Evolutionary conservation across 257 asterid species (phyloP), one percentile per base, ranked within the genome.

Genomic region (Solanum chmielewskii): DNA sequence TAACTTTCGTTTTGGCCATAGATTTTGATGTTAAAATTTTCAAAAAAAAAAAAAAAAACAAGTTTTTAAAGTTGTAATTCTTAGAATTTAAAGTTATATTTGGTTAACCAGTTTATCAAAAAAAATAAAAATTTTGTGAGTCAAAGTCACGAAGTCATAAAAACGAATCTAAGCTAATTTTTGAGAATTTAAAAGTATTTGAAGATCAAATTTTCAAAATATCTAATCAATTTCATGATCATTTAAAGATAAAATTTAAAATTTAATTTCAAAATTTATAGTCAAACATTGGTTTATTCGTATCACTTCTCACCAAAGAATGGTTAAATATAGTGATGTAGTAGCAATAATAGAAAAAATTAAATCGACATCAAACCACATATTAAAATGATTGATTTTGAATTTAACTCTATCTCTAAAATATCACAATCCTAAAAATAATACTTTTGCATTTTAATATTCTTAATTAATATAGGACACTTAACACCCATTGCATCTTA

Each of bases 201-300:
- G 2, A 56, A 56, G 64, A 56, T 56, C 64, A 20, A 0, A 56
- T 1, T 56, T 56, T 3, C 0, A 56, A 56, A 56, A 20, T 52
- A 16, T 49, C 8, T 7, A 56, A 20, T 20, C 64, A 56, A 56
- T 56, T 20, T 56, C 8, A 56, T 56, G 25, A 56, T 20, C 5
- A 56, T 56, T 56, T 20, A 1, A 56, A 7, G 62, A 52, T 52
- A 52, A 52, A 52, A 6, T 52, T 52, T 16, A 1, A 47, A 47
- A 49, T 49, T 15, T 5, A 49, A 3, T 15, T 1, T 0, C 18
- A 49, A 49, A 49, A 14, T 49, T 1, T 56, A 56, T 56, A 1
- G 2, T 56, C 11, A 20, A 56, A 1, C 11, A 0, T n/a, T 20
- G 20, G 5, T 0, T 20, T 7, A 56, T 3, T 15, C 20, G 11